These are phyloP conservation scores for Dryas drummondii DNA, from an alignment of 306 rosid genomes.

Conservation along the genomic window DNA sequence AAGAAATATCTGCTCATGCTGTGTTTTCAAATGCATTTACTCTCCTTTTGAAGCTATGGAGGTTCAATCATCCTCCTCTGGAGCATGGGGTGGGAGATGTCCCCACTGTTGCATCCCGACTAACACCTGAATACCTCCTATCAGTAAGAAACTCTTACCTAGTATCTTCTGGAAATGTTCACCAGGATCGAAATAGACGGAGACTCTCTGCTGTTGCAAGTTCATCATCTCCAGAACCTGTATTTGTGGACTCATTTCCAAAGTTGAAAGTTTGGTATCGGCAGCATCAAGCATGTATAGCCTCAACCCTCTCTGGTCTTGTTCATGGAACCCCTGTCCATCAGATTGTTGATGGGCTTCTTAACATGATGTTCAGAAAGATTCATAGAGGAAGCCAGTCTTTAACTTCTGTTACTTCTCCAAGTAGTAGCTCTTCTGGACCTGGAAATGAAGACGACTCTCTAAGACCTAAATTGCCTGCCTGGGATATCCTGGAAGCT, in stretches of 20 bases:
- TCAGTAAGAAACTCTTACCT: slow-evolving; percentile 78
- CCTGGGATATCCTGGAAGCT: slow-evolving; percentile 97
- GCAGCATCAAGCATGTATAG: slow-evolving; percentile 96
- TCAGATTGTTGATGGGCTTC: slow-evolving; percentile 93
- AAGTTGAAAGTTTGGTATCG: slow-evolving; percentile 89
- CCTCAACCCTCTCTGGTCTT: slow-evolving; percentile 94
- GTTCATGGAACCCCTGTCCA: slow-evolving; percentile 94
- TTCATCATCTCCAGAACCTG: slow-evolving; percentile 68
- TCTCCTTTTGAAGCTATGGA: slow-evolving; percentile 92
- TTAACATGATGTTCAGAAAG: slow-evolving; percentile 83
- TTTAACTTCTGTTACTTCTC: slow-evolving; percentile 61
- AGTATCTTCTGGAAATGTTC: slow-evolving; percentile 53
- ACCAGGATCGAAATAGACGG: slow-evolving; percentile 61
- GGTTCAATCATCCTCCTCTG: slow-evolving; percentile 89
- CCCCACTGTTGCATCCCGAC: slow-evolving; percentile 89
- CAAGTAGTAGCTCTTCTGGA: slow-evolving; percentile 92
- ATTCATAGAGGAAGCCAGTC: slow-evolving; percentile 67
- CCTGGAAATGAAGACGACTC: slow-evolving; percentile 66
- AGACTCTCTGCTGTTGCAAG: slow-evolving; percentile 78
- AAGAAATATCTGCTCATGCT: slow-evolving; percentile 86
- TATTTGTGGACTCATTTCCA: slow-evolving; percentile 94
- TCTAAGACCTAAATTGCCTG: slow-evolving; percentile 82
- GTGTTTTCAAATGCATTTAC: slow-evolving; percentile 94
- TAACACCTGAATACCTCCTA: slow-evolving; percentile 91
- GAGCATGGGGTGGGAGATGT: slow-evolving; percentile 92